phyloP scores from a whole-genome alignment of 176 grass and related monocot species.

The Puya raimondii region DNA sequence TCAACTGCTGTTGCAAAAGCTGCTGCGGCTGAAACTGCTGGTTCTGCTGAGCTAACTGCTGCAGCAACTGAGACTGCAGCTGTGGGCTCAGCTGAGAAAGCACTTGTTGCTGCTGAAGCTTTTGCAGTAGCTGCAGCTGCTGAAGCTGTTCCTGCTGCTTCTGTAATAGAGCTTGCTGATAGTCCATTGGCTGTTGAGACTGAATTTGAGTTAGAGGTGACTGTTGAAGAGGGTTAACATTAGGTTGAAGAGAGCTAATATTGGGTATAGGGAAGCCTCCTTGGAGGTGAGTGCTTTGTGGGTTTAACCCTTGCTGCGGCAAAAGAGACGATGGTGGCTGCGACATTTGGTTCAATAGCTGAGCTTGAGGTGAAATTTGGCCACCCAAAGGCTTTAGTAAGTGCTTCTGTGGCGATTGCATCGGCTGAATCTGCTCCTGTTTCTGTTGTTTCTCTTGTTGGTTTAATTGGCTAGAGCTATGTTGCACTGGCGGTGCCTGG shows the following conservation, averaged over 20 bases:
- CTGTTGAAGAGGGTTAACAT: constrained; percentile 39
- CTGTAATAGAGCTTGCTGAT: constrained; percentile 70
- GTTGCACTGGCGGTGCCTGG: constrained; percentile 40
- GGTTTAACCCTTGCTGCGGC: constrained; percentile 58
- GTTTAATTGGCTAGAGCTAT: constrained; percentile 43
- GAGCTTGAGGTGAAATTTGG: constrained; percentile 43
- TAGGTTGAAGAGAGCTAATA: constrained; percentile 31
- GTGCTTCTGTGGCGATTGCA: constrained; percentile 14
- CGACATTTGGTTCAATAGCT: constrained; percentile 47
- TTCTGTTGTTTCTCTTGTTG: constrained; percentile 31
- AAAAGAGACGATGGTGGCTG: constrained; percentile 63
- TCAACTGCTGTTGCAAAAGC: constrained; percentile 54
- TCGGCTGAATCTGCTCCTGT: constrained; percentile 10
- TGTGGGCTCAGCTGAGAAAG: constrained; percentile 74
- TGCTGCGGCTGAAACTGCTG: constrained; percentile 59
- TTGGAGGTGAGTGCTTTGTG: constrained; percentile 35
- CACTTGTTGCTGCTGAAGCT: constrained; percentile 87
- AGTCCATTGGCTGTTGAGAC: constrained; percentile 59
- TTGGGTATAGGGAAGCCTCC: constrained; percentile 27
- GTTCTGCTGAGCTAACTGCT: constrained; percentile 66
- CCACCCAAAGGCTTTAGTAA: constrained; percentile 37
- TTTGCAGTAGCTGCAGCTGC: constrained; percentile 88
- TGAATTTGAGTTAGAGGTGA: constrained; percentile 38
- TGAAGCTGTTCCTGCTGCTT: constrained; percentile 70
- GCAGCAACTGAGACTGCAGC: constrained; percentile 58